phyloP scores from a whole-genome alignment of 2,329 filamentous ascomycete species.

The Cladosporium sp. region DNA sequence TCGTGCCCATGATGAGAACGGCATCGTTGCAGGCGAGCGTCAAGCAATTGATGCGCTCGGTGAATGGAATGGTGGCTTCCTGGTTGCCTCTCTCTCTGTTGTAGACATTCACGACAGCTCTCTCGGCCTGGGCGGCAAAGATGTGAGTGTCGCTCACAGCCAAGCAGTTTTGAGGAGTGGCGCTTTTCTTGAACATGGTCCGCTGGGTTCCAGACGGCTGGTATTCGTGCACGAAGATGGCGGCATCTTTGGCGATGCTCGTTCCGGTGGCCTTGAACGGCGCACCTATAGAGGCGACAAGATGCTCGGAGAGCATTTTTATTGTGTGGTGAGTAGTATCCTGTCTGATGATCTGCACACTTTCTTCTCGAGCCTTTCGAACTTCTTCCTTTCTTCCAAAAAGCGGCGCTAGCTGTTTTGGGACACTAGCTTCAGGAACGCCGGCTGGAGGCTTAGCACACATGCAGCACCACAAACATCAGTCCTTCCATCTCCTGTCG shows the following conservation, averaged over 20 bases:
- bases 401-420: neutral
- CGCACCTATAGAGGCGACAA: conserved; percentile 50
- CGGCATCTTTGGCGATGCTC: conserved; percentile 69
- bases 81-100: conserved; percentile 79
- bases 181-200: conserved; percentile 87
- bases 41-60: conserved; percentile 79
- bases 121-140: conserved; percentile 88
- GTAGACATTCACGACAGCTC: conserved; percentile 92
- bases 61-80: conserved; percentile 84
- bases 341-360: neutral
- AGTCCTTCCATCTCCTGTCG: neutral
- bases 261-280: conserved; percentile 46
- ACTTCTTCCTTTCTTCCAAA: conserved; percentile 8
- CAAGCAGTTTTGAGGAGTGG: conserved; percentile 73
- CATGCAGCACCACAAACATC: neutral
- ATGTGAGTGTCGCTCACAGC: conserved; percentile 80
- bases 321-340: neutral
- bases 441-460: neutral
- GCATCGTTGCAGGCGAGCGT: conserved; percentile 66
- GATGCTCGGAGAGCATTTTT: conserved; percentile 52
- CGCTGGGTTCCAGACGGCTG: conserved; percentile 76
- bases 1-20: conserved; percentile 76
- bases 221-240: conserved; percentile 81
- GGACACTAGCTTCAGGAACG: neutral
- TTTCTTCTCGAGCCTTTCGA: conserved; percentile 3